Percentiles rank a stretch among this genome's conserved stretches.
Conservation (phyloP, 805 yeast genomes). For the Vanderwaltozyma polyspora region DNA sequence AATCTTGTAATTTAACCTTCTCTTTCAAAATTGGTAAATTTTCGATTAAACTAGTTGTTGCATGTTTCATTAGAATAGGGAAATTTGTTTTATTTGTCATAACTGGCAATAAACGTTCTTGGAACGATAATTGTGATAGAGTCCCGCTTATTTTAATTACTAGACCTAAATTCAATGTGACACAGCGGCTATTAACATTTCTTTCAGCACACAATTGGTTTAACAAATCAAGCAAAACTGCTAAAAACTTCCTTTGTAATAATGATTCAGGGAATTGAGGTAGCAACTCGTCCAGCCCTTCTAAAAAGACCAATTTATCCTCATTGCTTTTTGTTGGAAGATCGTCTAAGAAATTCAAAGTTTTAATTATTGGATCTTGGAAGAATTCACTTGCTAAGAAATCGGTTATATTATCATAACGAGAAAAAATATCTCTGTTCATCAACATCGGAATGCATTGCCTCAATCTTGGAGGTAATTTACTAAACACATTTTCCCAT, state of each 20-base stretch:
- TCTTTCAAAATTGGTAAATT: slow-evolving; percentile 37
- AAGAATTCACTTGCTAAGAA: slow-evolving; percentile 66
- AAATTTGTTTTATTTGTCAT: slow-evolving; percentile 13
- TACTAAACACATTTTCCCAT: slow-evolving; percentile 35
- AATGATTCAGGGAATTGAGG: slow-evolving; percentile 48
- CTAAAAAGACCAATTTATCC: slow-evolving; percentile 60
- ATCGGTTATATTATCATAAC: slow-evolving; percentile 38
- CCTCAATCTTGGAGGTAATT: slow-evolving; percentile 47
- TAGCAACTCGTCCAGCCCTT: slow-evolving; percentile 45
- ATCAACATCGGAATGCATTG: slow-evolving; percentile 40
- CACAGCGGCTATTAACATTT: slow-evolving; percentile 34
- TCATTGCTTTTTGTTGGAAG: slow-evolving; percentile 58
- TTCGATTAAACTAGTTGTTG: slow-evolving; percentile 33
- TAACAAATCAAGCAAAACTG: slow-evolving; percentile 47
- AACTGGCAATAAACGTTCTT: slow-evolving; percentile 50
- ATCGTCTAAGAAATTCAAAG: slow-evolving; percentile 73
- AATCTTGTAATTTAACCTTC: slow-evolving; percentile 43
- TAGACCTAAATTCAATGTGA: slow-evolving; percentile 32
- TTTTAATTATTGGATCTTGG: slow-evolving; percentile 71
- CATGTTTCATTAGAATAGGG: slow-evolving; percentile 13
- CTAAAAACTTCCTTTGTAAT: slow-evolving; percentile 61
- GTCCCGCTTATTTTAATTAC: slow-evolving; percentile 52
- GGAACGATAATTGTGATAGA: slow-evolving; percentile 68
- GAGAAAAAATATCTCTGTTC: slow-evolving; percentile 43
- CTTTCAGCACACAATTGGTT: slow-evolving; percentile 25